phyloP scores from a whole-genome alignment of 2,329 filamentous ascomycete species.

The Colletotrichum sp. region DNA sequence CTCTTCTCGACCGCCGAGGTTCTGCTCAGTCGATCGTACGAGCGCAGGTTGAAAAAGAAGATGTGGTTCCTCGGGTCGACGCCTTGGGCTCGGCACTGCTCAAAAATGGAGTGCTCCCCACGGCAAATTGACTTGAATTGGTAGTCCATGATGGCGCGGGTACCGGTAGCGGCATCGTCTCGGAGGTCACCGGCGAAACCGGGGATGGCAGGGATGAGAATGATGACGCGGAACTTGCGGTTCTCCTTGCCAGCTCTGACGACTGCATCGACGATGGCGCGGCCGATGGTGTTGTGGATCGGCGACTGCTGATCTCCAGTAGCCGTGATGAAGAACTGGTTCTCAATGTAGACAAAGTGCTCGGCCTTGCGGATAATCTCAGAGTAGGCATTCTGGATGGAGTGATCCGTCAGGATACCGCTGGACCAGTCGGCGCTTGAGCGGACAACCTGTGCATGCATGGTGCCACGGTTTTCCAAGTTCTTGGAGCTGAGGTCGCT shows the following conservation, averaged over 20 bases:
- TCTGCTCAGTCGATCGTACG: conserved; percentile 90
- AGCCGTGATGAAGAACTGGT: conserved; percentile 97
- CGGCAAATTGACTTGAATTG: conserved; percentile 96
- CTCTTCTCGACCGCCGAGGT: conserved; percentile 75
- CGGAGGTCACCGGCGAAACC: conserved; percentile 93
- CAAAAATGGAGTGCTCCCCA: conserved; percentile 90
- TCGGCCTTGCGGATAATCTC: conserved; percentile 87
- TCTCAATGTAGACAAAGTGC: conserved; percentile 97
- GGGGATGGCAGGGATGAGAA: conserved; percentile 89
- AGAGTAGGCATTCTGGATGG: conserved; percentile 85
- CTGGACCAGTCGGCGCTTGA: conserved; percentile 94
- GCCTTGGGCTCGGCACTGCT: conserved; percentile 72
- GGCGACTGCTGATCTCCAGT: conserved; percentile 88
- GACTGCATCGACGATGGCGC: conserved; percentile 89
- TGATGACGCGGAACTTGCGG: conserved; percentile 89
- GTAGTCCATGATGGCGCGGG: conserved; percentile 96
- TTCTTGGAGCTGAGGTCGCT: conserved; percentile 72
- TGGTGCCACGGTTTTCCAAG: conserved; percentile 69
- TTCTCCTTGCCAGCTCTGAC: conserved; percentile 81
- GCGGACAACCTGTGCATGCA: conserved; percentile 85
- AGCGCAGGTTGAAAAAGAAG: conserved; percentile 92
- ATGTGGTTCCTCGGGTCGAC: conserved; percentile 82
- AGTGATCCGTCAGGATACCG: conserved; percentile 83
- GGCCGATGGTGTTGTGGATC: conserved; percentile 86
- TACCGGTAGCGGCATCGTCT: conserved; percentile 82